These are phyloP conservation scores for Phytopythium mirpurense DNA, from an alignment of 352 stramenopile genomes.

Conservation along the genomic window DNA sequence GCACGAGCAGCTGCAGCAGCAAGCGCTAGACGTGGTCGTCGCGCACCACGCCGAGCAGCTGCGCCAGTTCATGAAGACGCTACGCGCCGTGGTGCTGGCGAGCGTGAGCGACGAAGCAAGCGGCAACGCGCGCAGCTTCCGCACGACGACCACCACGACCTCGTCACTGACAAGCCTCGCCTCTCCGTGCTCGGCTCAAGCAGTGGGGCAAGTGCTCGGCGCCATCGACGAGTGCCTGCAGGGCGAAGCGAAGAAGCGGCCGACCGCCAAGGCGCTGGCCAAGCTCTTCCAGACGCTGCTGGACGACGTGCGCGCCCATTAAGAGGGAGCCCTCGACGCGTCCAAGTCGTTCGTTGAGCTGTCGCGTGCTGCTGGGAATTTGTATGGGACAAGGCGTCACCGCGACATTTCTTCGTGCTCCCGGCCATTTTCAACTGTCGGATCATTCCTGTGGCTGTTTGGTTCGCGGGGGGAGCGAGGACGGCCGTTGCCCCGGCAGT, in stretches of 20 bases:
- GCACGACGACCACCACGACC: conserved; percentile 29
- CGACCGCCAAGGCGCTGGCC: conserved; percentile 46
- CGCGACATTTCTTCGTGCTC: background rate
- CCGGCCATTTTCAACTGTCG: conserved; percentile 1
- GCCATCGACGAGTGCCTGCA: conserved; percentile 57
- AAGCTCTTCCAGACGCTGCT: conserved; percentile 43
- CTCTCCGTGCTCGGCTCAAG: conserved; percentile 1
- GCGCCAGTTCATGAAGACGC: conserved; percentile 43
- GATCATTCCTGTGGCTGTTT: background rate
- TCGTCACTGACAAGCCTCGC: conserved; percentile 14
- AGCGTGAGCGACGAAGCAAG: conserved; percentile 23
- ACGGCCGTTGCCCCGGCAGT: too few relatives aligned
- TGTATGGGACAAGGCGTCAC: background rate
- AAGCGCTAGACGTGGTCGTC: background rate
- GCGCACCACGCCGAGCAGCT: conserved; percentile 29
- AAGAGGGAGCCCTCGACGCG: too few relatives aligned
- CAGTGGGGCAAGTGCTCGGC: conserved; percentile 39
- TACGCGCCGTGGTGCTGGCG: conserved; percentile 24
- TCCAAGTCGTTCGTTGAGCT: background rate
- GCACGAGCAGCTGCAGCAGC: conserved; percentile 3
- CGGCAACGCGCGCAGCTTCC: conserved; percentile 36
- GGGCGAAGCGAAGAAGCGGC: conserved; percentile 45
- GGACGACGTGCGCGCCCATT: conserved; percentile 18
- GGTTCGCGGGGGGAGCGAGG: background rate
- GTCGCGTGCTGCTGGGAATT: too few relatives aligned